These are phyloP conservation scores for Fraxinus sp. DNA, from an alignment of 305 asterid genomes.

Conservation along the genomic window DNA sequence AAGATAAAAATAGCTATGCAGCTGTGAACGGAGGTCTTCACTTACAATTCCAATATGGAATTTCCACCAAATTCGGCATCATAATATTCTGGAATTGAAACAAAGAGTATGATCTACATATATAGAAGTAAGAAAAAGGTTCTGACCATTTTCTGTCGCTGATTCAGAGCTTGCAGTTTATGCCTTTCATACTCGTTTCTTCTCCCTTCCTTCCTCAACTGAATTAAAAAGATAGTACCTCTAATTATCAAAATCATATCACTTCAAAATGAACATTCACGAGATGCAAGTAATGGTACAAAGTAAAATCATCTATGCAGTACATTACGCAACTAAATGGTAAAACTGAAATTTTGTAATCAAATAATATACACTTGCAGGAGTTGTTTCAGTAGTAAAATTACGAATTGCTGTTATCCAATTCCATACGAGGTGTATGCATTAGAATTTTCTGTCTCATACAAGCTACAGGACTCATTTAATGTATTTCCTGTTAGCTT, in stretches of 20 bases:
- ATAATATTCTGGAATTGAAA: background rate
- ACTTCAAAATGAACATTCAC: conserved; percentile 11
- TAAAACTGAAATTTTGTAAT: background rate
- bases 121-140: conserved; percentile 6
- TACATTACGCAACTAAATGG: background rate
- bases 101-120: background rate
- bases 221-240: conserved; percentile 21
- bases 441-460: background rate
- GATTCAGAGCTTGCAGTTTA: conserved; percentile 92
- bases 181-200: conserved; percentile 96
- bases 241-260: background rate
- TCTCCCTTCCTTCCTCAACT: conserved; percentile 98
- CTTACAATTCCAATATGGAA: background rate
- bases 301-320: background rate
- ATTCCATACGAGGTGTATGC: background rate
- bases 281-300: background rate
- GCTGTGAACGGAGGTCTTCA: background rate
- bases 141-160: conserved; percentile 94
- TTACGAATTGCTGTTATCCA: background rate
- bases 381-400: background rate
- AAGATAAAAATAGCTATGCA: background rate
- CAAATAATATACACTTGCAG: background rate
- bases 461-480: background rate
- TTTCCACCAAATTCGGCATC: background rate
- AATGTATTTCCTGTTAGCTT: background rate